Conservation (phyloP, 306 rosid genomes). For the Acacia crassicarpa region DNA sequence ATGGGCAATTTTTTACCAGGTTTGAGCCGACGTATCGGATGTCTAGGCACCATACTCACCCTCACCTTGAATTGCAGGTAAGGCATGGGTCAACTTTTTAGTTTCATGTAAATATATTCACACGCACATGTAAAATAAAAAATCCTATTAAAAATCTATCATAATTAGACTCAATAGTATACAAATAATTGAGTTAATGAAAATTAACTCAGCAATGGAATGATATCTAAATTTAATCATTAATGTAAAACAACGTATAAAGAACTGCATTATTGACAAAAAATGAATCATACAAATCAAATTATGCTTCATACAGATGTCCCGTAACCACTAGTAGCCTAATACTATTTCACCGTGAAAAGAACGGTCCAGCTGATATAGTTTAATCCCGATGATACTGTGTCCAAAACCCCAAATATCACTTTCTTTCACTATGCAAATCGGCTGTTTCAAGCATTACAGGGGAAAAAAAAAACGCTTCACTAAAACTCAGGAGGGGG, state of each 20-base stretch:
- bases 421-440: background rate
- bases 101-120: too few species aligned
- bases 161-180: background rate
- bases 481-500: conserved; percentile 5
- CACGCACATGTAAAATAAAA: background rate
- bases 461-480: conserved; percentile 27
- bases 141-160: too few species aligned
- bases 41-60: too few species aligned
- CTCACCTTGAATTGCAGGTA: background rate
- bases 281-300: background rate
- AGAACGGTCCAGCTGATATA: background rate
- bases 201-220: background rate
- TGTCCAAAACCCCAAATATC: conserved; percentile 27
- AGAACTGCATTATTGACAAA: background rate
- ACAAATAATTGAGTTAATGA: background rate
- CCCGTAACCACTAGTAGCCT: background rate
- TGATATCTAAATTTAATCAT: background rate
- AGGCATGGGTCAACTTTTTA: background rate
- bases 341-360: background rate
- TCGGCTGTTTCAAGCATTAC: conserved; percentile 22
- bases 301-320: background rate
- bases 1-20: too few species aligned
- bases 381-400: background rate
- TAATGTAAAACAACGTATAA: too few species aligned
- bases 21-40: rapidly evolving